Percentiles rank a stretch among this genome's conserved stretches.
Conservation (phyloP, 2,329 filamentous ascomycete species). For the Trichoderma harzianum region DNA sequence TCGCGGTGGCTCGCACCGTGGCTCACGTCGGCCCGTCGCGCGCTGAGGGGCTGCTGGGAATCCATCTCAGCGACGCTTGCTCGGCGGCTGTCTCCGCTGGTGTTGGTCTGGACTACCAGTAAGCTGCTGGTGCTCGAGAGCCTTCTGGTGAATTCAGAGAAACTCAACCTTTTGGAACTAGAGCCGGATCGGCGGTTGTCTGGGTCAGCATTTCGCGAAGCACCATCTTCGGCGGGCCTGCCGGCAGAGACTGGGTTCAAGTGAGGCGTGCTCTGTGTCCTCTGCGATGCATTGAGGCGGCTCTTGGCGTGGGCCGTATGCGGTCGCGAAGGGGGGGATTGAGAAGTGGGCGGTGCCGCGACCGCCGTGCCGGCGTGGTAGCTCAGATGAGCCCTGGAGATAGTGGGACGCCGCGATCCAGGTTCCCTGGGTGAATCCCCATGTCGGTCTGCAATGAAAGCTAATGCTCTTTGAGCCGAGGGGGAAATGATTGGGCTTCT, state of each 20-base stretch:
- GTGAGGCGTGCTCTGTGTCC: constrained; percentile 49
- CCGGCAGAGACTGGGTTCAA: constrained; percentile 32
- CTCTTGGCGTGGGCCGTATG: constrained; percentile 52
- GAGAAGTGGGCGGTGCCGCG: constrained; percentile 14
- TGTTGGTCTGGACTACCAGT: constrained; percentile 57
- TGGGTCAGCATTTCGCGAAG: constrained; percentile 24
- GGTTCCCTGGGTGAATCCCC: constrained; percentile 29
- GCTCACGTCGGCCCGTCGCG: constrained; percentile 41
- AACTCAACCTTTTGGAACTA: constrained; percentile 57
- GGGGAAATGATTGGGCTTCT: constrained; percentile 39
- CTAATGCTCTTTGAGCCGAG: constrained; percentile 47
- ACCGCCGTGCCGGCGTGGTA: constrained; percentile 26
- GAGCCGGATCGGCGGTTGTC: constrained; percentile 53
- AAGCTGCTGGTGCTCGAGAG: constrained; percentile 60
- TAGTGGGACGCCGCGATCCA: constrained; percentile 34
- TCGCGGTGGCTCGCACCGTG: constrained; percentile 44
- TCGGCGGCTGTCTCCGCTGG: constrained; percentile 46
- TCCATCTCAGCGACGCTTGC: constrained; percentile 47
- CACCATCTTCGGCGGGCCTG: constrained; percentile 35
- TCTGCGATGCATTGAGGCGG: constrained; percentile 42
- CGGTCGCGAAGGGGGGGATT: constrained; percentile 40
- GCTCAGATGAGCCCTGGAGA: constrained; percentile 34
- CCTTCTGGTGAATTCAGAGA: constrained; percentile 59
- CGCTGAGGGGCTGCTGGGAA: constrained; percentile 37
- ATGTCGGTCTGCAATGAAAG: constrained; percentile 48